Conservation (phyloP, 495 filamentous ascomycete genomes). For the Penicillium herquei region DNA sequence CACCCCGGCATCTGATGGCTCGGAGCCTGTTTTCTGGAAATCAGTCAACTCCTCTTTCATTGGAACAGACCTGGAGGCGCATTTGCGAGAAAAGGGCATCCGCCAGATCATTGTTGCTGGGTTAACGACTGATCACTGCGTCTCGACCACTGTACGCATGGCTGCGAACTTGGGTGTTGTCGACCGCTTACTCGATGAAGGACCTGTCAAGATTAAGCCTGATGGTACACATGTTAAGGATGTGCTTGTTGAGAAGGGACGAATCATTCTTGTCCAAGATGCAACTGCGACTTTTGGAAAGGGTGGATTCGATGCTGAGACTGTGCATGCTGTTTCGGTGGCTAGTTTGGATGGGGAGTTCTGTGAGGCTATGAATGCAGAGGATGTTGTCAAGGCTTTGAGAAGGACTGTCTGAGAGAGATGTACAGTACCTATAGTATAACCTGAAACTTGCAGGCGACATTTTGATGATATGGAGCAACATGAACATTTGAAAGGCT, state of each 20-base stretch:
- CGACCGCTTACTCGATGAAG: conserved; percentile 22
- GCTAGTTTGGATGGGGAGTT: conserved; percentile 51
- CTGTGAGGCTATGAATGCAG: conserved; percentile 39
- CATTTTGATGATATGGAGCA: too few species aligned
- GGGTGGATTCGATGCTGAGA: conserved; percentile 45
- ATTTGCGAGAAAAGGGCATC: conserved; percentile 33
- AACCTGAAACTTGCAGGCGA: too few species aligned
- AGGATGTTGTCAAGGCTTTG: conserved; percentile 35
- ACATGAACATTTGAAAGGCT: too few species aligned
- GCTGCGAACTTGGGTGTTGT: conserved; percentile 48
- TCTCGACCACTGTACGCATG: conserved; percentile 51
- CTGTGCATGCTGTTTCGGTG: conserved; percentile 44
- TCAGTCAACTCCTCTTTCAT: conserved; percentile 50
- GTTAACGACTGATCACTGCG: conserved; percentile 51
- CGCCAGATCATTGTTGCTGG: conserved; percentile 43
- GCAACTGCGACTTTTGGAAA: conserved; percentile 49
- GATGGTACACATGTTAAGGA: conserved; percentile 26
- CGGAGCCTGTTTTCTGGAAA: conserved; percentile 46
- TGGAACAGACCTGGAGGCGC: conserved; percentile 41
- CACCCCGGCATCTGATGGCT: conserved; percentile 34
- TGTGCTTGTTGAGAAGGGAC: conserved; percentile 30
- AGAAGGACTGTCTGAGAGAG: background rate
- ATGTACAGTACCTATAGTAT: too few species aligned
- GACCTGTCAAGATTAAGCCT: conserved; percentile 11
- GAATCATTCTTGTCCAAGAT: conserved; percentile 47